Conservation (phyloP, 2,329 filamentous ascomycete genomes). For the Pestalotiopsis sp. region DNA sequence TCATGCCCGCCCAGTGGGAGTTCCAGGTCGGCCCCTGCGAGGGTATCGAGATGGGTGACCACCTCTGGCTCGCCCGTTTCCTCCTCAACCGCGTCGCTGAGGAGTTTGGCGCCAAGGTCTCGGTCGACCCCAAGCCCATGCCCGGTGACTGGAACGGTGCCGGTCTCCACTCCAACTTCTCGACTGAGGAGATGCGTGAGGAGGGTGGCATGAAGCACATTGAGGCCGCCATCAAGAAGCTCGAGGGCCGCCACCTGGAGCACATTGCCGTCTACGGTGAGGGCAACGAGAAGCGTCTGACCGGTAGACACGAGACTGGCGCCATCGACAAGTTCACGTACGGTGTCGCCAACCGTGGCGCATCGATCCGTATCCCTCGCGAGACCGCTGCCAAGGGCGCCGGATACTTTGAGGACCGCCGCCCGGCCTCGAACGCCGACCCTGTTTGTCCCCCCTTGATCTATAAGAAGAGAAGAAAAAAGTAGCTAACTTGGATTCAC, state of each 20-base stretch:
- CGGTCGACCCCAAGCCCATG: constrained; percentile 94
- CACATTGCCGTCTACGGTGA: constrained; percentile 95
- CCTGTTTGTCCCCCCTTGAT: constrained; percentile 39
- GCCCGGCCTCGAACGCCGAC: constrained; percentile 80
- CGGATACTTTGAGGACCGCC: constrained; percentile 90
- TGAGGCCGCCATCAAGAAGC: constrained; percentile 82
- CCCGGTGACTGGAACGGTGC: constrained; percentile 97
- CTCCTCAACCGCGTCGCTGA: constrained; percentile 89
- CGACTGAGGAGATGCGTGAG: constrained; percentile 73
- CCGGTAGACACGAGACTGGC: constrained; percentile 92
- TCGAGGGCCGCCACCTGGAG: constrained; percentile 76
- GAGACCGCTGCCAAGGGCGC: constrained; percentile 84
- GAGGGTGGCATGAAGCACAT: constrained; percentile 97
- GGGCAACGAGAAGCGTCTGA: constrained; percentile 93
- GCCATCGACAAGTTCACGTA: constrained; percentile 91
- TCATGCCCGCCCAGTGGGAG: constrained; percentile 98
- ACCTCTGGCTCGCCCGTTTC: constrained; percentile 94
- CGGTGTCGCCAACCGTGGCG: constrained; percentile 94
- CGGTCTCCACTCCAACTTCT: constrained; percentile 75
- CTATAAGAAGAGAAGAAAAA: background rate
- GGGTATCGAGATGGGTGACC: constrained; percentile 91
- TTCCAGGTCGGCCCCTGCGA: constrained; percentile 92
- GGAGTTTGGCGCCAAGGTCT: constrained; percentile 95
- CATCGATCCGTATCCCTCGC: constrained; percentile 90
- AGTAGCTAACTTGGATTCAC: background rate